Base-by-base conservation (phyloP, 2,329 filamentous ascomycete species). In the Seiridium unicorne region DNA sequence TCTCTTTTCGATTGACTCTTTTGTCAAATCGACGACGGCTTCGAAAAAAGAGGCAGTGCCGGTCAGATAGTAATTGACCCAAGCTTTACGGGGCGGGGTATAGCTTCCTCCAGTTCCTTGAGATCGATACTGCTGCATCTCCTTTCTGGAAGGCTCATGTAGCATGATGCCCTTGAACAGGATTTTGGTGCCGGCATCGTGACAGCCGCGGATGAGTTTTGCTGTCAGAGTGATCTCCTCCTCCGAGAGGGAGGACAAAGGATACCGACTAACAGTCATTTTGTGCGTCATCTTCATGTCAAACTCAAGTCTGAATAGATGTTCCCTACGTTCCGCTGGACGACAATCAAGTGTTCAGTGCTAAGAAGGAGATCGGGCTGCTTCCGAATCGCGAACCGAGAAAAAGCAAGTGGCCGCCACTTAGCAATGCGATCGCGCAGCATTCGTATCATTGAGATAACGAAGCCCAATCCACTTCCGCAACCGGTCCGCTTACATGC, bases 31-130 rank as follows among this genome's bases (percentile, higher is more conserved):
- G 18, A 57, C 31, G 10, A 57, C 44, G n/a, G 36, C 54, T 9
- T 57, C 54, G n/a, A 57, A 57, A 13, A 57, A 57, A 11, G 54
- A 57, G n/a, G 54, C 26, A 26, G 54, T 57, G 18, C 54, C 54
- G 11, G 54, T 47, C n/a, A 57, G 42, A 44, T 58, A 58, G 13
- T 51, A 58, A 10, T 58, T 51, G 31, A 42, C 40, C 55, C 55
- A 58, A 9, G 55, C 46, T 18, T 35, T 58, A 13, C 55, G 54
- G 26, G 54, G 54, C 7, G 54, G 54, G 3, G 42, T 7, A 9
- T 57, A 57, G 9, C 10, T 26, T 6, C 44, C 44, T 26, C 31
- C 54, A 18, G n/a, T 13, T 32, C 11, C 9, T 32, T 57, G 42
- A 34, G 31, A 31, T 46, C 54, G 54, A 26, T 57, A 57, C 34